These are phyloP conservation scores for Talaromyces sp. DNA, from an alignment of 2,329 filamentous ascomycete species.

Conservation along the genomic window DNA sequence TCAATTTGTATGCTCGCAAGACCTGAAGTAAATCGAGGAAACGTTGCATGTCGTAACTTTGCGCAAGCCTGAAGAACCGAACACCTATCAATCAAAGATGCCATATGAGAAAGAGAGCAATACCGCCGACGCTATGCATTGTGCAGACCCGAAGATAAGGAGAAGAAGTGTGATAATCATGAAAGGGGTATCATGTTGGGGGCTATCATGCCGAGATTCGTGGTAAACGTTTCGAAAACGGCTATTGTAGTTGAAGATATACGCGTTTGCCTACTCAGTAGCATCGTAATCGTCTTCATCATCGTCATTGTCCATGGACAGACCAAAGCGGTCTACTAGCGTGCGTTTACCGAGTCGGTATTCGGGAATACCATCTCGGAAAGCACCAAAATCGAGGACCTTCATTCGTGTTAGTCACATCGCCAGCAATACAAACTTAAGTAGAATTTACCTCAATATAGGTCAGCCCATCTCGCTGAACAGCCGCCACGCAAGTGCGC, in stretches of 20 bases:
- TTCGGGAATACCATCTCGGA: slow-evolving; percentile 76
- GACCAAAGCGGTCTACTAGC: slow-evolving; percentile 43
- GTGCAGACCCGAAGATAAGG: slow-evolving; percentile 20
- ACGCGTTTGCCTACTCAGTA: slow-evolving; percentile 12
- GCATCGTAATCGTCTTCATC: slow-evolving; percentile 34
- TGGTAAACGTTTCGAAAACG: background rate
- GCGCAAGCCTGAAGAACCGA: slow-evolving; percentile 23
- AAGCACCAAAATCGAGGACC: slow-evolving; percentile 96
- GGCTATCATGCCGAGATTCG: slow-evolving; percentile 9
- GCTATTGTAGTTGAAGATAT: background rate
- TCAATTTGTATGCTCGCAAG: slow-evolving; percentile 16
- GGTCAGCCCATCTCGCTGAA: slow-evolving; percentile 86
- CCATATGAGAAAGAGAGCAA: slow-evolving; percentile 27
- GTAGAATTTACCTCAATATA: slow-evolving; percentile 78
- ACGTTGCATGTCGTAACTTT: slow-evolving; percentile 20
- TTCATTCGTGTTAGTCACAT: slow-evolving; percentile 38
- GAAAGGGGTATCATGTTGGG: slow-evolving; percentile 36
- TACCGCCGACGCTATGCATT: slow-evolving; percentile 42
- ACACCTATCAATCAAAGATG: slow-evolving; percentile 35
- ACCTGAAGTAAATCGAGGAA: slow-evolving; percentile 16
- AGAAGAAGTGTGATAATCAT: slow-evolving; percentile 28
- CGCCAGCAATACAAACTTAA: slow-evolving; percentile 13
- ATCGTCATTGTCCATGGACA: slow-evolving; percentile 33
- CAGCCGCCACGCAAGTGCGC: slow-evolving; percentile 88
- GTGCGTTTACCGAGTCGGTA: slow-evolving; percentile 77